Base-by-base conservation (phyloP, 495 filamentous ascomycete species). In the Hapsidospora chrysogenum region DNA sequence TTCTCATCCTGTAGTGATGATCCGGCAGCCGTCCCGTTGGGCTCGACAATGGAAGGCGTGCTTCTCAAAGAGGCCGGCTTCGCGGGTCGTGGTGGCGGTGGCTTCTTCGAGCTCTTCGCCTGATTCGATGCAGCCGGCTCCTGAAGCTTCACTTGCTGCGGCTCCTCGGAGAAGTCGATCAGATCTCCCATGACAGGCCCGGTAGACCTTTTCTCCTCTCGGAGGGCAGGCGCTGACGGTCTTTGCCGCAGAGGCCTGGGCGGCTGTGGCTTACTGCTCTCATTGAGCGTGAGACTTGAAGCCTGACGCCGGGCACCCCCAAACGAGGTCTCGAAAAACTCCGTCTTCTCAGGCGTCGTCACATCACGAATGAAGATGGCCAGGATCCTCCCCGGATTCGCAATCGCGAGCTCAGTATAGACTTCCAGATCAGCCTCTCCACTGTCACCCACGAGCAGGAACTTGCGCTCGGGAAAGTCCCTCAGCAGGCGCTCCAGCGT, bases 391-490 rank as follows among this genome's bases (percentile, higher is more conserved):
- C 80, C 80, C 0, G 84, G 89, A 50, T 93, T 78, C 9, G 78
- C 74, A 15, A 85, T 44, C 0, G 76, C 83, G n/a, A 92, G 66
- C 40, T 99, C 87, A 0, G 85, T 95, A 47, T 99, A 99, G 0
- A 99, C 85, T 53, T 97, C 89, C 2, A 97, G 65, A 54, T 97
- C 89, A 3, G 86, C 87, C 53, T 97, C 89, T 15, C 89, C 89
- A 45, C 85, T 94, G 46, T 97, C 89, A 3, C 89, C 89, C 21
- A 94, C 77, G 1, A 99, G 67, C 7, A 99, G 69, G 52, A 95
- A 99, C 41, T 74, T 79, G 29, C 92, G 65, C 31, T 85, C 66
- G 0, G 89, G 89, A 48, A 96, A 99, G 47, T 99, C 89, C 14
- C 68, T 61, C 42, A 95, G 57, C 22, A 99, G 79, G 41, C 70